Percentiles rank a stretch among this genome's conserved stretches.
phyloP scores from a whole-genome alignment of 2,329 filamentous ascomycete species.

The Sporothrix humicola region DNA sequence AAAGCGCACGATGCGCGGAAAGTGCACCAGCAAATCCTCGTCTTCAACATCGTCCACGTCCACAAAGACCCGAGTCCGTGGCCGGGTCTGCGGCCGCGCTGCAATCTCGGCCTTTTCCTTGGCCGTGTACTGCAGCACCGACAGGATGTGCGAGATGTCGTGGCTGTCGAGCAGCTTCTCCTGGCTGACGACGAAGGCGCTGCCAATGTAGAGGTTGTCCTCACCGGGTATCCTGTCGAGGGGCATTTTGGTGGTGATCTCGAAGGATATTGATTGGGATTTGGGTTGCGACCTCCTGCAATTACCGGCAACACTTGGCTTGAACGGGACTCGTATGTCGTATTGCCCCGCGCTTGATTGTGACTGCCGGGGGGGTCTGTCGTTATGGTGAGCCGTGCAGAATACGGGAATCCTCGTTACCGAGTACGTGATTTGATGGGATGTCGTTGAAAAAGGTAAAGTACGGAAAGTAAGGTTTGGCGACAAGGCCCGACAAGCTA shows the following conservation, averaged over 20 bases:
- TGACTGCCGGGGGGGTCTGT: background rate
- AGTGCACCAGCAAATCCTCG: constrained; percentile 81
- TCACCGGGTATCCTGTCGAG: constrained; percentile 72
- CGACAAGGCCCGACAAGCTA: background rate
- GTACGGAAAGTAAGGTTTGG: too few species aligned
- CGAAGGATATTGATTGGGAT: background rate
- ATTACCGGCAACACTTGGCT: background rate
- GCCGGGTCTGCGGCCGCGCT: constrained; percentile 54
- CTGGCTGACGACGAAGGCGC: constrained; percentile 78
- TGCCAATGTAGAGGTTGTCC: constrained; percentile 78
- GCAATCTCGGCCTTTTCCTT: constrained; percentile 47
- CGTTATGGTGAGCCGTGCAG: background rate
- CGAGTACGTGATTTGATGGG: background rate
- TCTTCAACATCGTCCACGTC: constrained; percentile 92
- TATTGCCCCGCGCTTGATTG: background rate
- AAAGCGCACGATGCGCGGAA: constrained; percentile 79
- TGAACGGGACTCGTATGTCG: background rate
- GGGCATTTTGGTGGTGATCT: constrained; percentile 51
- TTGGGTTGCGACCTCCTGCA: background rate
- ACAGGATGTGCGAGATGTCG: constrained; percentile 89
- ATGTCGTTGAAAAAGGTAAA: constrained; percentile 6
- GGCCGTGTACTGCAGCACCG: constrained; percentile 63
- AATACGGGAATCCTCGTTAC: background rate
- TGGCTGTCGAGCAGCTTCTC: constrained; percentile 68
- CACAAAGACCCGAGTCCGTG: constrained; percentile 51